Evolutionary conservation across 208 protist species (phyloP), one percentile per base, ranked within the genome.

Genomic region (Acanthamoeba quina): DNA sequence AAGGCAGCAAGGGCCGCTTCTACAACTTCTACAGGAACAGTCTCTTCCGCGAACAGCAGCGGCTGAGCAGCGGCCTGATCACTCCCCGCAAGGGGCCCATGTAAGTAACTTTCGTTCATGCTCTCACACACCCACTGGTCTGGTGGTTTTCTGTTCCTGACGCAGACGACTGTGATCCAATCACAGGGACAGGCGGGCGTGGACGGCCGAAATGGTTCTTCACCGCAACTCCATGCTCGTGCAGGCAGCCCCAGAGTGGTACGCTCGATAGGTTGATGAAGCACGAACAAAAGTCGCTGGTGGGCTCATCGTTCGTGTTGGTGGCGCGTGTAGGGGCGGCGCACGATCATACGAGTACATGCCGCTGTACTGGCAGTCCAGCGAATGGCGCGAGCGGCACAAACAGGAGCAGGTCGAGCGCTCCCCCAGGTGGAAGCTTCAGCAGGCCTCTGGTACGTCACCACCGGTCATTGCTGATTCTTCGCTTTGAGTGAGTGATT

Each of bases 31-130:
- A 78, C 37, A 34, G 19, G 24, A 78, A 78, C 24, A 78, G 68
- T 21, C 68, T 78, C 68, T 47, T 78, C 34, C 68, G 68, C 31
- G 34, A 78, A 24, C 68, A 78, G 37, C 68, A 78, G 68, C 68
- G 68, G 11, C 68, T 78, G 24, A 66, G 60, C 29, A 78, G 68
- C 68, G 68, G 68, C 7, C 68, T 78, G 11, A 34, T 78, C 37
- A 24, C 68, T 26, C 68, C 68, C n/a, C 68, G 68, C 68, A n/a
- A 29, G 24, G 64, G 52, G 1, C 52, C 4, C 64, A 72, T 72
- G 24, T 72, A 15, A 10, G 49, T 17, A 10, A 1, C 49, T 19
- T 19, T 19, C 52, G 15, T 13, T 19, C 52, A 56, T 3, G 0
- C 52, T 6, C 52, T n/a, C 52, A 56, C 3, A 10, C 9, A 1